Percentiles rank a stretch among this genome's conserved stretches.
Conservation (phyloP, 2,329 filamentous ascomycete species). For the Nemania diffusa region DNA sequence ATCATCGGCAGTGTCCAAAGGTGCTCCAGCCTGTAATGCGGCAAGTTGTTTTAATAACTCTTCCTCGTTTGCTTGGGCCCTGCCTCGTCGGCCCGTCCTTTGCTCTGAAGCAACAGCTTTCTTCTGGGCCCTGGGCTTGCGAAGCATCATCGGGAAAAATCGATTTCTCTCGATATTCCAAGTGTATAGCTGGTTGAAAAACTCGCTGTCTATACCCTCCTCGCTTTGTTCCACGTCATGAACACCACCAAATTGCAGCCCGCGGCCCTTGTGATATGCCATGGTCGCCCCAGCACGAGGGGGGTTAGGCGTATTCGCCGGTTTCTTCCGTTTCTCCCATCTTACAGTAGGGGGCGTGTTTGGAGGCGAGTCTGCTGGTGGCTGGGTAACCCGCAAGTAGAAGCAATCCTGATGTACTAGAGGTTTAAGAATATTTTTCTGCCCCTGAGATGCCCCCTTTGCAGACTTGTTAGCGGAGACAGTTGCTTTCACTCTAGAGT, state of each 20-base stretch:
- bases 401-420: slow-evolving; percentile 96
- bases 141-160: slow-evolving; percentile 85
- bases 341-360: slow-evolving; percentile 77
- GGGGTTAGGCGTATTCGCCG: slow-evolving; percentile 87
- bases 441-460: slow-evolving; percentile 68
- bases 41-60: slow-evolving; percentile 89
- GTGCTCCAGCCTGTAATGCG: slow-evolving; percentile 80
- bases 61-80: slow-evolving; percentile 90
- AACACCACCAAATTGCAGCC: slow-evolving; percentile 93
- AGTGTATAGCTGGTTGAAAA: slow-evolving; percentile 90
- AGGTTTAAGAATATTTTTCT: slow-evolving; percentile 81
- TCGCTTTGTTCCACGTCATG: slow-evolving; percentile 92
- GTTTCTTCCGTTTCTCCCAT: slow-evolving; percentile 94
- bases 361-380: slow-evolving; percentile 71
- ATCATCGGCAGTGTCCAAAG: slow-evolving; percentile 62
- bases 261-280: slow-evolving; percentile 91
- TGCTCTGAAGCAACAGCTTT: slow-evolving; percentile 69
- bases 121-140: slow-evolving; percentile 75
- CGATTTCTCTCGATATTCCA: slow-evolving; percentile 97
- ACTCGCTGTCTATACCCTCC: slow-evolving; percentile 96
- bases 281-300: slow-evolving; percentile 89
- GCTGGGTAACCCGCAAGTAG: slow-evolving; percentile 84
- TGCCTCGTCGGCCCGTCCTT: slow-evolving; percentile 70
- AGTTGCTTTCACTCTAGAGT: slow-evolving; percentile 86
- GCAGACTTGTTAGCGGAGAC: slow-evolving; percentile 70